Conservation (phyloP, 73 alveolate genomes). For the Chromera velia region DNA sequence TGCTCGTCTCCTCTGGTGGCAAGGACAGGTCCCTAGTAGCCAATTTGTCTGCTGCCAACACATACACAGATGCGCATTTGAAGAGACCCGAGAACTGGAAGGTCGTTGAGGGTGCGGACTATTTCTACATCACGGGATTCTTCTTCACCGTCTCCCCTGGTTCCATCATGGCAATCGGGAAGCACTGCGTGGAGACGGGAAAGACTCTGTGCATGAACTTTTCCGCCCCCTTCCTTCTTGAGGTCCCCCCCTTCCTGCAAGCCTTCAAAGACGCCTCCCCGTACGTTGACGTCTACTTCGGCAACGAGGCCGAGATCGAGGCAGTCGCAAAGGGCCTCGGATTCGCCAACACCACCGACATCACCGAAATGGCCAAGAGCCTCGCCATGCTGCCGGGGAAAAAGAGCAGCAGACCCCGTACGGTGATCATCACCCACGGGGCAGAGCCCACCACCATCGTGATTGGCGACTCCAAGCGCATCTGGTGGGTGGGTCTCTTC, state of each 20-base stretch:
- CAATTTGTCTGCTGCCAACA: slow-evolving; percentile 57
- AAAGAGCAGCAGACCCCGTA: too few relatives aligned
- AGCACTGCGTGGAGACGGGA: slow-evolving; percentile 35
- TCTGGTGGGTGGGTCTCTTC: too few relatives aligned
- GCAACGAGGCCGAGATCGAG: too few relatives aligned
- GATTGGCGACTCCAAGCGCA: too few relatives aligned
- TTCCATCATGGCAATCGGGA: slow-evolving; percentile 37
- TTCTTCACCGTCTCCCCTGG: slow-evolving; percentile 50
- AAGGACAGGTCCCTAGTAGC: slow-evolving; percentile 68
- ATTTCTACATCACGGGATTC: slow-evolving; percentile 55
- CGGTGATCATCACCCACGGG: too few relatives aligned
- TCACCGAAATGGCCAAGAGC: too few relatives aligned
- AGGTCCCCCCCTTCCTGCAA: slow-evolving; percentile 48
- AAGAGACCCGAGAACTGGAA: too few relatives aligned
- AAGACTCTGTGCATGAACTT: slow-evolving; percentile 53
- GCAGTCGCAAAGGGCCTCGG: too few relatives aligned
- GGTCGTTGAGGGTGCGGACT: slow-evolving; percentile 33
- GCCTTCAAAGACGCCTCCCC: too few relatives aligned
- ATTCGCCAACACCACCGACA: too few relatives aligned
- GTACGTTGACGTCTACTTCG: slow-evolving; percentile 63
- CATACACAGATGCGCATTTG: slow-evolving; percentile 49
- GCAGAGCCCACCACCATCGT: too few relatives aligned
- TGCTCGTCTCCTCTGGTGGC: slow-evolving; percentile 18
- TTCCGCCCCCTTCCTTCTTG: slow-evolving; percentile 57
- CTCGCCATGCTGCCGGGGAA: too few relatives aligned